Conservation (phyloP, 345 rosid species). For the Ceriops zippeliana region DNA sequence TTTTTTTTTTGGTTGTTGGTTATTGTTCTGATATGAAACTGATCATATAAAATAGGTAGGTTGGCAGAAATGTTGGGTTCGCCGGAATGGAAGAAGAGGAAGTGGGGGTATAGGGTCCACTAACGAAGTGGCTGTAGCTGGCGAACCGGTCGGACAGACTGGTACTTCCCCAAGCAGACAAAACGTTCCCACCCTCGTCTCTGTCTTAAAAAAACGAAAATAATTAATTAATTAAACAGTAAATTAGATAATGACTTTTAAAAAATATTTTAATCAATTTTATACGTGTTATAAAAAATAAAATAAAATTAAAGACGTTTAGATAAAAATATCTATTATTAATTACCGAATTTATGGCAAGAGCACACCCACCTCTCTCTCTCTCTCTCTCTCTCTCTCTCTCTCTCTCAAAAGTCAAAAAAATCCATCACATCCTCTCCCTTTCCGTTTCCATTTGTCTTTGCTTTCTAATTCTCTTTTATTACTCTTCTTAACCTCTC, state of each 20-base stretch:
- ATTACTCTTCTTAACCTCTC: too few relatives aligned
- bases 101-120: slow-evolving; percentile 9
- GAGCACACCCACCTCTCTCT: not conserved
- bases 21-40: too few relatives aligned
- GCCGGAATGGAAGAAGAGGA: slow-evolving; percentile 3
- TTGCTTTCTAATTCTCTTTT: not conserved
- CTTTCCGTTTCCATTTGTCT: slow-evolving; percentile 2
- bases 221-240: too few relatives aligned
- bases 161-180: slow-evolving; percentile 10
- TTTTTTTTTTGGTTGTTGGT: too few relatives aligned
- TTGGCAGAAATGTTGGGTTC: not conserved
- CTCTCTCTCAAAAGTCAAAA: not conserved
- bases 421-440: not conserved
- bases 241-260: too few relatives aligned
- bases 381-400: not conserved
- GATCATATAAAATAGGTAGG: too few relatives aligned
- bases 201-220: too few relatives aligned
- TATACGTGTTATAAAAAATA: too few relatives aligned
- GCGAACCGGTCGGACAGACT: slow-evolving; percentile 33
- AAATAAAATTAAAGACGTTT: too few relatives aligned
- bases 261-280: too few relatives aligned
- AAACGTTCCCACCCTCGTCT: slow-evolving; percentile 1
- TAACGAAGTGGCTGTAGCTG: slow-evolving; percentile 31
- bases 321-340: too few relatives aligned
- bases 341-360: too few relatives aligned